These are phyloP conservation scores for Exserohilum rostratum DNA, from an alignment of 2,329 filamentous ascomycete genomes.

Conservation along the genomic window DNA sequence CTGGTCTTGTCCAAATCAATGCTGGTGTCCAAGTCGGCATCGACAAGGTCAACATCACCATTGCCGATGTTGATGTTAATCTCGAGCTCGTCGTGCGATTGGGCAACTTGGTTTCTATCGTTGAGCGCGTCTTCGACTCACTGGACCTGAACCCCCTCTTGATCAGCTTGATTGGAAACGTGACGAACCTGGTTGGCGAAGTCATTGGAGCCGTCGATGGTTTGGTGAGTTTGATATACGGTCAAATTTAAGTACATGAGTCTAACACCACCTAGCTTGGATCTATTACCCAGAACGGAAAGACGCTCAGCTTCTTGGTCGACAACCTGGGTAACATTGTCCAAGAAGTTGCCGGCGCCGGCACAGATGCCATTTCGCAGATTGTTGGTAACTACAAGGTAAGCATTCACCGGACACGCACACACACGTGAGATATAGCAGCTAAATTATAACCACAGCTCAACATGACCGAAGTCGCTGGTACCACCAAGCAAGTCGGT, in stretches of 20 bases:
- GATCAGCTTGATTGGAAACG: constrained; percentile 61
- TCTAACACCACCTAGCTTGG: constrained; percentile 50
- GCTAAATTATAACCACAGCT: constrained; percentile 16
- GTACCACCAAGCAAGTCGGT: constrained; percentile 43
- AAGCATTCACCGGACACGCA: background rate
- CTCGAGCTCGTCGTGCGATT: constrained; percentile 66
- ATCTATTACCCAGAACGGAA: constrained; percentile 63
- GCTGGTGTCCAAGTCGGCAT: constrained; percentile 56
- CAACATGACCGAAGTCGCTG: constrained; percentile 63
- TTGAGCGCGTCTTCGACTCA: constrained; percentile 65
- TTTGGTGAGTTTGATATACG: constrained; percentile 38
- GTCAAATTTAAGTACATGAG: background rate
- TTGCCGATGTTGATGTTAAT: constrained; percentile 64
- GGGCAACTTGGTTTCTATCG: constrained; percentile 65
- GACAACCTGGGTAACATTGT: constrained; percentile 69
- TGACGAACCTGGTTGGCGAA: constrained; percentile 58
- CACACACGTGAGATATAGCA: background rate
- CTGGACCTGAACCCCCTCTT: constrained; percentile 67
- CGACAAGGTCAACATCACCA: constrained; percentile 65
- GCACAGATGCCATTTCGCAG: constrained; percentile 53
- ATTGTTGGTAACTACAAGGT: constrained; percentile 64
- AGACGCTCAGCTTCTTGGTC: constrained; percentile 61
- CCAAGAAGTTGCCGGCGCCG: constrained; percentile 60
- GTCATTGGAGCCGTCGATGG: constrained; percentile 65
- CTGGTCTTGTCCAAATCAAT: constrained; percentile 61